phyloP scores from a whole-genome alignment of 768 basidiomycete species.

The Lactifluus pinguis region DNA sequence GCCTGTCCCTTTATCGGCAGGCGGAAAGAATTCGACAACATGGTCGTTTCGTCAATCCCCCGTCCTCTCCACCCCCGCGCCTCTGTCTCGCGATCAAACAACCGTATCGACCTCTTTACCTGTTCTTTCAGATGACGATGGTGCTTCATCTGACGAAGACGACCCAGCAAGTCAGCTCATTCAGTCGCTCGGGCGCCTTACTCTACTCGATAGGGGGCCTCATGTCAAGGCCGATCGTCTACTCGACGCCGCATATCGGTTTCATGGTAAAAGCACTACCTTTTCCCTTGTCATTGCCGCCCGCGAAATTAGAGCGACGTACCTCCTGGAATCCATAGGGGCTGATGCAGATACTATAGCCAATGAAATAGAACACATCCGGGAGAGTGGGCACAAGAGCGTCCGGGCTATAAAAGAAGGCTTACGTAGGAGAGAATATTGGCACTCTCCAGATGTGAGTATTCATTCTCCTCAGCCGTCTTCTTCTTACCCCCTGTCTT shows the following conservation, averaged over 20 bases:
- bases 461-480: neutral
- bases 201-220: conserved; percentile 6
- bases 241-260: conserved; percentile 12
- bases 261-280: conserved; percentile 15
- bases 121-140: neutral
- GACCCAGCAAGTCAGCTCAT: neutral
- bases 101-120: neutral
- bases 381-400: neutral
- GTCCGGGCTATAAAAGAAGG: neutral
- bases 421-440: conserved; percentile 12
- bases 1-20: conserved; percentile 15
- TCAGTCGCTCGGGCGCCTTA: conserved; percentile 12
- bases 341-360: neutral
- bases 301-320: conserved; percentile 1
- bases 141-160: neutral
- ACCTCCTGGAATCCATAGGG: conserved; percentile 5
- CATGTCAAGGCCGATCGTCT: conserved; percentile 12
- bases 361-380: neutral
- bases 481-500: neutral
- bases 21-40: neutral
- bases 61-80: neutral
- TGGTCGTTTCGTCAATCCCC: conserved; percentile 1
- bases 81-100: conserved; percentile 1
- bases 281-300: conserved; percentile 6
- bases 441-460: conserved; percentile 18